Evolutionary conservation across 495 filamentous ascomycete genomes (phyloP), one percentile per base, ranked within the genome.

Genomic region (Choiromyces venosus): DNA sequence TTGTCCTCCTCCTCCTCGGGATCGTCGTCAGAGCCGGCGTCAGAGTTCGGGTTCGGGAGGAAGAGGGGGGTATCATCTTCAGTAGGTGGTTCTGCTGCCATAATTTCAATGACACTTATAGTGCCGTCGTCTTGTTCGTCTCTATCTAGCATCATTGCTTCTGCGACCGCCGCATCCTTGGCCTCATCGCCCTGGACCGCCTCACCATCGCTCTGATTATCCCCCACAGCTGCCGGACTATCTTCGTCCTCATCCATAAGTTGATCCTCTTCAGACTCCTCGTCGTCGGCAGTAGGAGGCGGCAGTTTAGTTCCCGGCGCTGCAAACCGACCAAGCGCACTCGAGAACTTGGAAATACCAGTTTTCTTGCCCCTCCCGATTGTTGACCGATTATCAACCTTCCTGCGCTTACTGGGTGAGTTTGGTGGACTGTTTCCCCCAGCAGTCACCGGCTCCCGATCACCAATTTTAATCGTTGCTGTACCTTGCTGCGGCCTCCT

Each of bases 381-480:
- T 14, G 69, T 29, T 25, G 29, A 16, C 18, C 56, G 5, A 37
- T 38, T 56, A 19, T 70, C 69, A 21, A 78, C 37, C 29, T 69
- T 81, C 67, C 79, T 81, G 25, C 76, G 65, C 71, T 81, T 81
- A 52, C 52, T 79, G 9, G 79, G 78, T 21, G 72, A 74, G 10
- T 42, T 52, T 42, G 35, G 36, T n/a, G 67, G 68, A 35, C 68
- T 68, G 66, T 66, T 71, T 4, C 44, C 56, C 37, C 70, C 79
- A 0, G 82, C 85, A 0, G 83, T 93, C 33, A 93, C 89, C 0
- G 92, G 93, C 52, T 87, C 67, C 14, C 78, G 88, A 69, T 91
- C 87, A 4, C 93, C 94, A 70, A 98, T 91, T 0, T 93, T 97
- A 39, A 98, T 95, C 3, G 92, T 97, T 39, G 94, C 93, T 67